Conservation (phyloP, 306 rosid species). For the Glycine tomentella region DNA sequence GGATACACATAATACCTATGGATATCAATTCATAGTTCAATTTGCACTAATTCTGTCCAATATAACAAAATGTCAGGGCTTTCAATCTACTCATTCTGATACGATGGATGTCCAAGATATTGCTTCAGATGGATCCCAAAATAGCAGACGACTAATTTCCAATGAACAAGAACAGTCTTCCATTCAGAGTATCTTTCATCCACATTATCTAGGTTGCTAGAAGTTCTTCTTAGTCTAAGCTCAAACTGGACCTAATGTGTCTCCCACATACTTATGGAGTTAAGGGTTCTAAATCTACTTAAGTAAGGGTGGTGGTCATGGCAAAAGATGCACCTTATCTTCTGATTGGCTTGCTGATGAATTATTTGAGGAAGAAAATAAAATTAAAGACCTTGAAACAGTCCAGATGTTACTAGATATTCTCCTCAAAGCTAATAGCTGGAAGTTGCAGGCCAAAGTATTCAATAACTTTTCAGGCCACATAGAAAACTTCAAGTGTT, state of each 20-base stretch:
- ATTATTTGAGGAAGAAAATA: conserved; percentile 86
- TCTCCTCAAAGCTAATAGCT: conserved; percentile 84
- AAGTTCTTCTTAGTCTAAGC: conserved; percentile 91
- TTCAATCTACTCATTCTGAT: conserved; percentile 60
- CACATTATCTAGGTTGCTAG: conserved; percentile 88
- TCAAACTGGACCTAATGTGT: conserved; percentile 84
- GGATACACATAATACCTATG: conserved; percentile 98
- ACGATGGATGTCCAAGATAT: conserved; percentile 52
- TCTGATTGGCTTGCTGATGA: conserved; percentile 81
- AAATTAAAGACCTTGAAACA: conserved; percentile 98
- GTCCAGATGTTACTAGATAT: conserved; percentile 98
- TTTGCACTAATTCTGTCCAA: conserved; percentile 84
- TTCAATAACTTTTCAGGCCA: conserved; percentile 94
- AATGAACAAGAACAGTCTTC: conserved; percentile 62
- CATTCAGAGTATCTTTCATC: conserved; percentile 66
- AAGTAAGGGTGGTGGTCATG: conserved; percentile 69
- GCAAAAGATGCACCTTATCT: conserved; percentile 75
- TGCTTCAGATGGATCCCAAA: conserved; percentile 58
- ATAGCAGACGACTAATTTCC: conserved; percentile 50
- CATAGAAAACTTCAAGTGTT: conserved; percentile 83
- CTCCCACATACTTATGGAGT: conserved; percentile 60
- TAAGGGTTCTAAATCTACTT: conserved; percentile 74
- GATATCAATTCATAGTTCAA: conserved; percentile 97
- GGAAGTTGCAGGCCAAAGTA: conserved; percentile 95
- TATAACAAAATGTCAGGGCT: conserved; percentile 67